Percentiles rank a stretch among this genome's conserved stretches.
phyloP scores from a whole-genome alignment of 345 rosid species.

The Passiflora organensis region DNA sequence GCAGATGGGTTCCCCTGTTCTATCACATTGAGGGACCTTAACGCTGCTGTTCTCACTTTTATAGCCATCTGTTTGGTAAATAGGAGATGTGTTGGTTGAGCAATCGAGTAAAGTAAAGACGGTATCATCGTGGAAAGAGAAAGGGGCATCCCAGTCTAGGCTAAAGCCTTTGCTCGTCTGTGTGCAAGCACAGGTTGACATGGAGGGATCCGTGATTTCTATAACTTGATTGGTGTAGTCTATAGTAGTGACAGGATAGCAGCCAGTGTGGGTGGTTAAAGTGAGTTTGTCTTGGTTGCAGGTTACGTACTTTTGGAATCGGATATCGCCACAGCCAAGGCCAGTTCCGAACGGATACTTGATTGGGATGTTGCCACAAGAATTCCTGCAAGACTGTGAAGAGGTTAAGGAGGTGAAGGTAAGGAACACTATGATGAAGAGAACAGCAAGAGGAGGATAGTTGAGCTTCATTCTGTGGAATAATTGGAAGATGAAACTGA shows the following conservation, averaged over 20 bases:
- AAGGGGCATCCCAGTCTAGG: slow-evolving; percentile 86
- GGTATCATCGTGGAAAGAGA: slow-evolving; percentile 65
- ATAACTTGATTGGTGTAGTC: slow-evolving; percentile 58
- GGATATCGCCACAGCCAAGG: slow-evolving; percentile 78
- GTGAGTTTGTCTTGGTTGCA: slow-evolving; percentile 53
- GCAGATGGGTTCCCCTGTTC: slow-evolving; percentile 69
- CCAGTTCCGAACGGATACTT: slow-evolving; percentile 80
- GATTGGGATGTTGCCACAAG: slow-evolving; percentile 55
- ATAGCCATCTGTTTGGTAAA: slow-evolving; percentile 30
- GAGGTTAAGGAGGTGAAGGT: slow-evolving; percentile 32
- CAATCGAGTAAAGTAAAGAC: slow-evolving; percentile 82
- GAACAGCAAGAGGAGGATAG: slow-evolving; percentile 3
- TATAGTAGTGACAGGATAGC: slow-evolving; percentile 59
- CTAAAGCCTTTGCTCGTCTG: slow-evolving; percentile 81
- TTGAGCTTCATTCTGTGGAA: slow-evolving; percentile 22
- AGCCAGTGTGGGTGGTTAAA: slow-evolving; percentile 72
- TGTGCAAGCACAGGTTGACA: slow-evolving; percentile 83
- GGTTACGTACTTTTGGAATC: slow-evolving; percentile 57
- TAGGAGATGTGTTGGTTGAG: slow-evolving; percentile 51
- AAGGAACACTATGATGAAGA: slow-evolving; percentile 15
- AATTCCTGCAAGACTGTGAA: slow-evolving; percentile 57
- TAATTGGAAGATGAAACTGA: neutral
- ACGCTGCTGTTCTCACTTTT: slow-evolving; percentile 18
- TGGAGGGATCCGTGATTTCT: slow-evolving; percentile 65
- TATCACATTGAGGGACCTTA: slow-evolving; percentile 57